phyloP scores from a whole-genome alignment of 1,139 yeast genomes.

The Lodderomyces elongisporus region DNA sequence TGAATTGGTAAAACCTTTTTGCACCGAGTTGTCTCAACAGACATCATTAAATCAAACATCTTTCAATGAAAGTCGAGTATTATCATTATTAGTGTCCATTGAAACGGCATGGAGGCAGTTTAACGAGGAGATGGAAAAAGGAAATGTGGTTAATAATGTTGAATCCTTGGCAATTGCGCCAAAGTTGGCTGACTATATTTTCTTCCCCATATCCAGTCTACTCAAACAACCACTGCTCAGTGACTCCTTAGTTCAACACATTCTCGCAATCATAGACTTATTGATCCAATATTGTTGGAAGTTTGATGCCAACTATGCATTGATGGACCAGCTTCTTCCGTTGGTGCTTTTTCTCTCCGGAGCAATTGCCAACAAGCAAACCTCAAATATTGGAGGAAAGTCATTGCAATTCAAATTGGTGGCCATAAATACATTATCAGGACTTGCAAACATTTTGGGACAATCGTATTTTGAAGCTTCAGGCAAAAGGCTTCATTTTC shows the following conservation, averaged over 20 bases:
- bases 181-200: conserved; percentile 39
- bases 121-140: too few relatives aligned
- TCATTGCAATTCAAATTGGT: conserved; percentile 19
- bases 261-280: conserved; percentile 27
- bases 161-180: conserved; percentile 17
- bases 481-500: conserved; percentile 18
- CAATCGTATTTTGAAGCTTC: conserved; percentile 18
- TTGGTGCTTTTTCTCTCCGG: conserved; percentile 23
- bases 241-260: conserved; percentile 17
- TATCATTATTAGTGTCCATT: conserved; percentile 12
- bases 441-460: conserved; percentile 4
- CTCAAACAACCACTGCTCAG: conserved; percentile 25
- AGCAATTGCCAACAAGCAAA: conserved; percentile 8
- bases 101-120: conserved; percentile 15
- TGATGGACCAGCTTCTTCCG: conserved; percentile 36
- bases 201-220: conserved; percentile 35
- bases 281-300: conserved; percentile 30
- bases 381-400: conserved; percentile 5
- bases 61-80: conserved; percentile 12
- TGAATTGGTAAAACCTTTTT: conserved; percentile 27
- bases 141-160: too few relatives aligned
- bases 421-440: conserved; percentile 10
- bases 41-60: conserved; percentile 12
- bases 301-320: conserved; percentile 18
- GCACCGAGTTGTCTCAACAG: conserved; percentile 27